phyloP scores from a whole-genome alignment of 2,329 filamentous ascomycete species.

The Remersonia thermophila region DNA sequence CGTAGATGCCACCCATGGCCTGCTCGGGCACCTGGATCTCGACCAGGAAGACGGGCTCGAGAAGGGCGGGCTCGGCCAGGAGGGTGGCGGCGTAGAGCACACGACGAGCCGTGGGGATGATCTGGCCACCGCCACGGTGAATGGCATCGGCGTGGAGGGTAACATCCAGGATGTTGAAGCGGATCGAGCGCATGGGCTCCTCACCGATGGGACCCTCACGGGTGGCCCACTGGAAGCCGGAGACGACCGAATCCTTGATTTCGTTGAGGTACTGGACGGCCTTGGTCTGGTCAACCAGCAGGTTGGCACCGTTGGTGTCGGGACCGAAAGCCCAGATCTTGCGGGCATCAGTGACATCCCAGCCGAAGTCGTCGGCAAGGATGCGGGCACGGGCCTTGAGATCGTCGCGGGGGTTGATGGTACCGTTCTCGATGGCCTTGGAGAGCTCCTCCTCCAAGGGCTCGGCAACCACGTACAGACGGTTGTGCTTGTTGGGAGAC shows the following conservation, averaged over 20 bases:
- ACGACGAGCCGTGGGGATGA: conserved; percentile 96
- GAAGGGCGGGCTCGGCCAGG: conserved; percentile 79
- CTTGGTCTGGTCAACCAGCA: conserved; percentile 99
- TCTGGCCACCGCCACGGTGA: conserved; percentile 97
- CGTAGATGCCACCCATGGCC: conserved; percentile 99
- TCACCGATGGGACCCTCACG: conserved; percentile 95
- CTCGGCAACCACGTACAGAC: conserved; percentile 90
- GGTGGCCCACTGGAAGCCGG: conserved; percentile 99
- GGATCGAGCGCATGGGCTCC: conserved; percentile 92
- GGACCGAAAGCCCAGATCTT: conserved; percentile 99
- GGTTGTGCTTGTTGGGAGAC: conserved; percentile 99
- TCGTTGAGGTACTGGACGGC: conserved; percentile 99
- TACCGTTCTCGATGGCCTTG: conserved; percentile 80
- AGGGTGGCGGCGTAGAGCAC: conserved; percentile 89
- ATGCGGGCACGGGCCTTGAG: conserved; percentile 97
- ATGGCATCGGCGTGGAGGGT: conserved; percentile 99
- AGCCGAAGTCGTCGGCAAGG: conserved; percentile 92
- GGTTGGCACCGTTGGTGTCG: conserved; percentile 93
- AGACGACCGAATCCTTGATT: conserved; percentile 99
- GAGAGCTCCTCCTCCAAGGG: conserved; percentile 87
- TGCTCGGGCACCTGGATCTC: conserved; percentile 98
- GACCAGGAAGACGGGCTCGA: conserved; percentile 97
- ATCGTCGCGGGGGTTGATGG: conserved; percentile 91
- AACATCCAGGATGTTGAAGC: conserved; percentile 99
- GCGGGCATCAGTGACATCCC: conserved; percentile 98